A percentile compares a stretch with the other conserved stretches of the same genome.
These are phyloP conservation scores for Pseudomicrostroma phylloplanum DNA, from an alignment of 1,284 basidiomycete species.

Conservation along the genomic window DNA sequence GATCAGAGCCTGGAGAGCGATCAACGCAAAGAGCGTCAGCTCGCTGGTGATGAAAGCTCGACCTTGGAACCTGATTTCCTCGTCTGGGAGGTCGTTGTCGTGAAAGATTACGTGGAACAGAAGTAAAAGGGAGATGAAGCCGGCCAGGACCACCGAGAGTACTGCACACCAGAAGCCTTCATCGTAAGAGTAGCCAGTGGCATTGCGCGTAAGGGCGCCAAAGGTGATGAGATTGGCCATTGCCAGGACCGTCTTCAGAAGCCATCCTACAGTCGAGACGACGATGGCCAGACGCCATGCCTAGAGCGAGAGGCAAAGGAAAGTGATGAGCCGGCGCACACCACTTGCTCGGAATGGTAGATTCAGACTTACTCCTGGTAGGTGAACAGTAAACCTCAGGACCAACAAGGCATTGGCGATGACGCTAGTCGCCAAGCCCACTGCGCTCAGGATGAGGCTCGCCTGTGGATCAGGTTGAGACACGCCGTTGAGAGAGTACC, in stretches of 20 bases:
- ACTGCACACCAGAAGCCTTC: conserved; percentile 41
- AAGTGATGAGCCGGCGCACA: no score
- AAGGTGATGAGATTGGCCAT: conserved; percentile 52
- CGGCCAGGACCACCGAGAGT: conserved; percentile 50
- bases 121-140: conserved; percentile 51
- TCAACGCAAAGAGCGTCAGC: conserved; percentile 14
- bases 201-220: conserved; percentile 47
- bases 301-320: conserved; percentile 5
- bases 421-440: conserved; percentile 53
- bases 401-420: conserved; percentile 53
- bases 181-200: conserved; percentile 43
- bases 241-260: conserved; percentile 52
- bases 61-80: conserved; percentile 48
- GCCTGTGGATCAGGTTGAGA: conserved; percentile 45
- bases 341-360: no score
- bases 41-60: conserved; percentile 52
- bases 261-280: conserved; percentile 52
- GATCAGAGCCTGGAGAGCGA: conserved; percentile 34
- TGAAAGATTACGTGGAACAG: conserved; percentile 49
- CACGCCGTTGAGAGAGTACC: conserved; percentile 46
- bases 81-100: conserved; percentile 23
- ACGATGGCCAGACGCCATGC: conserved; percentile 49
- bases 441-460: conserved; percentile 51
- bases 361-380: conserved; percentile 1
- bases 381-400: conserved; percentile 51